Evolutionary conservation across 2,329 filamentous ascomycete genomes (phyloP), one percentile per base, ranked within the genome.

Genomic region (Penicillium thymicola): DNA sequence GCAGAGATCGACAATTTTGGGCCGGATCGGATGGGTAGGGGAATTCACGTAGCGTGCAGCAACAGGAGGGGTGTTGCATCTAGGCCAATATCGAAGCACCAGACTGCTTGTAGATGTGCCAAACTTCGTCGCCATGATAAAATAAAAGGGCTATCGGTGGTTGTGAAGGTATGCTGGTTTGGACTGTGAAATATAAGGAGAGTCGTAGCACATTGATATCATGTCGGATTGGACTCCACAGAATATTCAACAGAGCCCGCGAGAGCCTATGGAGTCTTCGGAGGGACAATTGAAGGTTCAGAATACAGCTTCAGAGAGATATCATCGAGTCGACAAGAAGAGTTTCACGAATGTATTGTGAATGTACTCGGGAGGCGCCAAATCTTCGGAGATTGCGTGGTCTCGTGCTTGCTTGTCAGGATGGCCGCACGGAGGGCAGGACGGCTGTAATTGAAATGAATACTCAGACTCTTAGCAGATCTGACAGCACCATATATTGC

Each of bases 1-100:
- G 51, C 72, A 76, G 53, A 70, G 65, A 40, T 76, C 63, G 25
- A 66, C 41, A 50, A 77, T 66, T 61, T 75, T 76, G 21, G 71
- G 70, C 16, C 68, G 67, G 48, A 78, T 65, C 2, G 72, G 69
- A 60, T 77, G 71, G 48, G 58, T 51, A 11, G 54, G 64, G 59
- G 60, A 48, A 32, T 32, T 45, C 36, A 70, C 51, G 64, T 74
- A 72, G 42, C 72, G 70, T n/a, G 41, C 18, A 32, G 69, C 72
- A 46, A 74, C 56, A 7, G 66, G 62, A 27, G 70, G 64, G 16
- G 65, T 60, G 21, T 66, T 42, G 30, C 64, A 51, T 27, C 63
- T 59, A 8, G 59, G 57, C 43, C 50, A 54, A 57, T 71, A 75
- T 41, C 63, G 62, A 30, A 72, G 18, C 16, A 55, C 36, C 25